phyloP scores from a whole-genome alignment of 2,329 filamentous ascomycete genomes.

The Magnaporthales sp. region DNA sequence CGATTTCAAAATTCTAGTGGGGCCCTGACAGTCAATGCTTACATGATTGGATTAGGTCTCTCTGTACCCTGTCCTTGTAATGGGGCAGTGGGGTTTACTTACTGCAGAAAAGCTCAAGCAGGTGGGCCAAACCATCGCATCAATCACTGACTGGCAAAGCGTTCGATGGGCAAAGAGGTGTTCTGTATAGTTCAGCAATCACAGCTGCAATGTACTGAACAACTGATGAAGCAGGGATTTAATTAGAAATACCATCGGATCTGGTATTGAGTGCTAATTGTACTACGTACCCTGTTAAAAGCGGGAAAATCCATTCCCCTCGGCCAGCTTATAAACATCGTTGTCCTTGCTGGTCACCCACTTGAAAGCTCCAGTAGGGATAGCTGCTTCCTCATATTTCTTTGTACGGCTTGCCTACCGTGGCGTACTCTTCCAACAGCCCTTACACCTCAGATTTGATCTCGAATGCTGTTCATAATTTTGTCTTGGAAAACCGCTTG shows the following conservation, averaged over 20 bases:
- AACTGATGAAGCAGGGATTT: not conserved
- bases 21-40: not conserved
- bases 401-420: too few relatives aligned
- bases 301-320: too few relatives aligned
- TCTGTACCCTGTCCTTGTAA: not conserved
- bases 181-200: not conserved
- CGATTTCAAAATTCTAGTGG: slow-evolving; percentile 3
- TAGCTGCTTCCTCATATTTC: not conserved
- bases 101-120: not conserved
- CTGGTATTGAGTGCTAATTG: not conserved
- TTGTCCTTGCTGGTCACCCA: not conserved
- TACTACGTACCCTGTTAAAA: not conserved
- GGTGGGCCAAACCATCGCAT: not conserved
- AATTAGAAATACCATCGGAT: not conserved
- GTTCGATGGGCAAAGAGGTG: not conserved
- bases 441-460: not conserved
- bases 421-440: not conserved
- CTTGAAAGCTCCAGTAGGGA: not conserved
- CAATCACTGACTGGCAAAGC: not conserved
- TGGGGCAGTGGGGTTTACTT: not conserved
- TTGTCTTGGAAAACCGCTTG: not conserved
- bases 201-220: not conserved
- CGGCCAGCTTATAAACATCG: too few relatives aligned
- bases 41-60: not conserved
- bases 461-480: not conserved